A percentile compares a stretch with the other conserved stretches of the same genome.
Conservation (phyloP, 1,284 basidiomycete genomes). For the Lentinula novae-zelandiae region DNA sequence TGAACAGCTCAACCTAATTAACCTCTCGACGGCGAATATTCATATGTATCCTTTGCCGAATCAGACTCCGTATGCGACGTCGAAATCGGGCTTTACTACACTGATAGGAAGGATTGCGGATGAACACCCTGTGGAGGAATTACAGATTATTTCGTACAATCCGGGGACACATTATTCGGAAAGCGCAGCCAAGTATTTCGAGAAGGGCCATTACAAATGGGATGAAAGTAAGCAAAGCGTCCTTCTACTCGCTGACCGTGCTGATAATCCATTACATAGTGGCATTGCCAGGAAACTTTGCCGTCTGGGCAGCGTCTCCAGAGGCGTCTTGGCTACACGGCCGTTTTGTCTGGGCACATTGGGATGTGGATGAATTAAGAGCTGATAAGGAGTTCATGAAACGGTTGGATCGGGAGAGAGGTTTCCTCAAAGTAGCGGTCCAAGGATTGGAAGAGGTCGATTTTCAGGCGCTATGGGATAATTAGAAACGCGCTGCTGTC, state of each 20-base stretch:
- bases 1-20: not conserved
- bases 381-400: not conserved
- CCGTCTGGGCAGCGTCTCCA: constrained; percentile 1
- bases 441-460: too few species aligned
- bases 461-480: not conserved
- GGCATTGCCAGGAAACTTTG: not conserved
- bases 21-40: not conserved
- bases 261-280: not conserved
- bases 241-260: too few species aligned
- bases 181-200: too few species aligned
- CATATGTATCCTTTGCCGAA: not conserved
- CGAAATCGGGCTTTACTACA: not conserved
- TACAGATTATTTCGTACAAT: constrained; percentile 4
- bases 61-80: not conserved
- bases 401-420: not conserved
- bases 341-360: not conserved
- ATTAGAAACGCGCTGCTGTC: too few species aligned
- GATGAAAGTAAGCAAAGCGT: not conserved
- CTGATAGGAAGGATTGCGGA: not conserved
- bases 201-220: not conserved
- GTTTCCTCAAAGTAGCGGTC: not conserved
- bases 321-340: not conserved
- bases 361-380: constrained; percentile 1
- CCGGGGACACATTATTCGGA: not conserved
- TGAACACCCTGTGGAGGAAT: not conserved